Evolutionary conservation across 139 green algal genomes (phyloP).

Genomic region (Chlorella vulgaris): DNA sequence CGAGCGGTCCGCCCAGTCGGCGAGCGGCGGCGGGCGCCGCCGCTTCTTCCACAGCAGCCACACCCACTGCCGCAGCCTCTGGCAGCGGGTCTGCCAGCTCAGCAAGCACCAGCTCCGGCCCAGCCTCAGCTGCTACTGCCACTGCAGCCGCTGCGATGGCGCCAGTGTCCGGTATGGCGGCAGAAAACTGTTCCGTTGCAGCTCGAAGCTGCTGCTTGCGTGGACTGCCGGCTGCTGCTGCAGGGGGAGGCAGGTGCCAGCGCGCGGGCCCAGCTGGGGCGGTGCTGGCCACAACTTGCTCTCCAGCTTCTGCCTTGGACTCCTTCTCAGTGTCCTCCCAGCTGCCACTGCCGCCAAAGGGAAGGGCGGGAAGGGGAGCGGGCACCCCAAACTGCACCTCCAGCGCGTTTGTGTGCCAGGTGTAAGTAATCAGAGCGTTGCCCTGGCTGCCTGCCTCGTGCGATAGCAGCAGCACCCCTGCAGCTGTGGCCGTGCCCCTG

Average conservation of each 20-base stretch:
- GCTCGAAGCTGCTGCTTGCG: neutral
- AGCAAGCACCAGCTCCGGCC: neutral
- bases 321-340: neutral
- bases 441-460: constrained; percentile 75
- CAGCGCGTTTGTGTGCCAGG: constrained; percentile 63
- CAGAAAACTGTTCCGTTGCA: too few species aligned
- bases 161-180: neutral
- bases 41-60: constrained; percentile 2
- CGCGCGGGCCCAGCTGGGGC: neutral
- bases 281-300: too few species aligned
- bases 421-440: constrained; percentile 74
- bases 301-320: too few species aligned
- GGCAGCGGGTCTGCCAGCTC: constrained; percentile 19
- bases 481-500: constrained; percentile 44
- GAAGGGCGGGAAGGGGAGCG: neutral
- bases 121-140: neutral
- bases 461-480: constrained; percentile 63
- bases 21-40: neutral
- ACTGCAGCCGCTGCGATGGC: neutral
- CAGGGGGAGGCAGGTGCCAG: neutral
- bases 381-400: constrained; percentile 58
- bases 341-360: neutral
- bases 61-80: neutral
- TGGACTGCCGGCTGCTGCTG: neutral
- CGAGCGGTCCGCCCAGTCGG: constrained; percentile 64